Evolutionary conservation across 148 eudicot genomes (phyloP), one percentile per base, ranked within the genome.

Genomic region (Polygonum maritimum): DNA sequence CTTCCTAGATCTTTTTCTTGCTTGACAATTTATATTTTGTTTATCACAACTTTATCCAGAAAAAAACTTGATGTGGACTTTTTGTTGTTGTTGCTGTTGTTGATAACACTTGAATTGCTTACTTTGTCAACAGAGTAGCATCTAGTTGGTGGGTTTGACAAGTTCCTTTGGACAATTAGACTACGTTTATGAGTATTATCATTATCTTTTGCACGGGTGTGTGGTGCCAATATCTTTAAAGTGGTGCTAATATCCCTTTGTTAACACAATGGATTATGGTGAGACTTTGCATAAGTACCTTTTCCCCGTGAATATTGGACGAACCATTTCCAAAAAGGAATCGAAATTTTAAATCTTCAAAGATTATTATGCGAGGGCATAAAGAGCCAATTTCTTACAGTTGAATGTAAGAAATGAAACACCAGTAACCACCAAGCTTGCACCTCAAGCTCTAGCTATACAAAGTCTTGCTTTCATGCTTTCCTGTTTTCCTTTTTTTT

Each of bases 111-210:
- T 15, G 31, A 67, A 67, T 67, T 67, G 71, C 45, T 36, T 67
- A 67, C 71, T 67, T 67, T 33, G 71, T 67, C 71, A 38, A 67
- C 71, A 4, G 44, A 38, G 7, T 67, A 35, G 44, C 44, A 36
- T 45, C 19, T 35, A 67, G 71, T 67, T 67, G 71, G 71, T 67
- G 71, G 71, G 21, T 67, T 67, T 67, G 71, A 67, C 71, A 67
- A 67, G 71, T 67, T 67, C 45, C 44, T 67, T 67, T 67, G 11
- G 57, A 51, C 57, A 14, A 51, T 44, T 51, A 60, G 38, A 60
- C 69, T 60, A 22, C 69, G 9, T 60, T 60, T 60, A 3, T n/a
- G 22, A 54, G 38, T 36, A 14, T 67, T 38, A 67, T 35, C 44
- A 16, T 67, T 16, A 35, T 67, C 71, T 67, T 67, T 45, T 67